Conservation (phyloP, 768 basidiomycete species). For the Tephrocybe rancida region DNA sequence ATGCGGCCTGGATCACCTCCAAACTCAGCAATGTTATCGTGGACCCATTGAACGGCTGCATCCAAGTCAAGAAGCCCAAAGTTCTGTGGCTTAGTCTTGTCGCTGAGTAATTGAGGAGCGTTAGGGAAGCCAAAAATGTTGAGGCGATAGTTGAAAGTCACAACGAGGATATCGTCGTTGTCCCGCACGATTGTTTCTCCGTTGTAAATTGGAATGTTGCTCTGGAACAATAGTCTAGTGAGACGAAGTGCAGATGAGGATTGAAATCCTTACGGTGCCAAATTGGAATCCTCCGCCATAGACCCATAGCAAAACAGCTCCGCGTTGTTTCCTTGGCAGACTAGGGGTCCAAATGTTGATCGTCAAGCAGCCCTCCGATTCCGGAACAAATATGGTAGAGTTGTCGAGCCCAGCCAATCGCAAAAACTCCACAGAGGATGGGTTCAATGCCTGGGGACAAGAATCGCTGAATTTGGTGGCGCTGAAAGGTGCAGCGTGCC, state of each 20-base stretch:
- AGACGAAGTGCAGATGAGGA: neutral
- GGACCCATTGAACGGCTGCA: slow-evolving; percentile 50
- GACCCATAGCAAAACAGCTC: slow-evolving; percentile 40
- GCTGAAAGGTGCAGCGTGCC: slow-evolving; percentile 20
- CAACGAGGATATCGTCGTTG: slow-evolving; percentile 36
- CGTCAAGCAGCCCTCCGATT: slow-evolving; percentile 37
- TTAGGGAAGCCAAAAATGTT: slow-evolving; percentile 43
- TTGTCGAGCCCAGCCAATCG: slow-evolving; percentile 22
- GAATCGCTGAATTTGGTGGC: slow-evolving; percentile 33
- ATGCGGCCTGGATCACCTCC: slow-evolving; percentile 42
- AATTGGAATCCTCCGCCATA: slow-evolving; percentile 42
- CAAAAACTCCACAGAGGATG: slow-evolving; percentile 24
- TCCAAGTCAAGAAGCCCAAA: slow-evolving; percentile 40
- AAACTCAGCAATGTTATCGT: slow-evolving; percentile 48
- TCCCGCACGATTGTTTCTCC: slow-evolving; percentile 35
- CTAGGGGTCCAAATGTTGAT: slow-evolving; percentile 43
- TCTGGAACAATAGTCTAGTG: slow-evolving; percentile 18
- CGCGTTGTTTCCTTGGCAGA: slow-evolving; percentile 29
- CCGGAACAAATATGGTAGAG: slow-evolving; percentile 27
- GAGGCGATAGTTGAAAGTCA: slow-evolving; percentile 39
- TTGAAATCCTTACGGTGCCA: slow-evolving; percentile 28
- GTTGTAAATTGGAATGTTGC: slow-evolving; percentile 30
- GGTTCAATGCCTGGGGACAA: slow-evolving; percentile 29
- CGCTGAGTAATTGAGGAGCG: slow-evolving; percentile 35
- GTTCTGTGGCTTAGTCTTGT: slow-evolving; percentile 29